Percentiles rank a stretch among this genome's conserved stretches.
Evolutionary conservation across 2,329 filamentous ascomycete genomes (phyloP).

Genomic region (Aspergillus arachidicola): DNA sequence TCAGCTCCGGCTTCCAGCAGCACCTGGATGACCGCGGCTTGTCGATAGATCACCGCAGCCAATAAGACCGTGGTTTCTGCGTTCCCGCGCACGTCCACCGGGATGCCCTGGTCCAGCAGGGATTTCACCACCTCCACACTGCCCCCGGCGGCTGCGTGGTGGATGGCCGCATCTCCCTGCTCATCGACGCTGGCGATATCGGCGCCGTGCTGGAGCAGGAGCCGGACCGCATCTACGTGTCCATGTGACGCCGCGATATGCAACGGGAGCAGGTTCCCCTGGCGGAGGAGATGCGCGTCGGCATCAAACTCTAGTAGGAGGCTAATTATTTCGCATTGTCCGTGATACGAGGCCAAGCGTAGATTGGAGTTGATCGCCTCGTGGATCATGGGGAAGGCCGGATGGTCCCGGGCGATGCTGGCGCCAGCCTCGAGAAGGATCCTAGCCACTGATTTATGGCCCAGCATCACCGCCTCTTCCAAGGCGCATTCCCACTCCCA

Average conservation of each 20-base stretch:
- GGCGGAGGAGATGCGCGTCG: not conserved
- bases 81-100: not conserved
- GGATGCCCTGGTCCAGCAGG: not conserved
- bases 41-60: not conserved
- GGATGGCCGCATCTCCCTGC: not conserved
- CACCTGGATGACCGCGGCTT: not conserved
- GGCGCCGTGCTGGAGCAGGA: not conserved
- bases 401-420: not conserved
- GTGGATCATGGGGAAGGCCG: not conserved
- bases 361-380: conserved; percentile 1
- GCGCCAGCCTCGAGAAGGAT: not conserved
- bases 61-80: not conserved
- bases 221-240: not conserved
- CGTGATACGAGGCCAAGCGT: not conserved
- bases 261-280: not conserved
- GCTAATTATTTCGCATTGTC: not conserved
- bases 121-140: conserved; percentile 1
- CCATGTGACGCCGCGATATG: not conserved
- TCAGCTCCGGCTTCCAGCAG: conserved; percentile 1
- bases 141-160: conserved; percentile 2
- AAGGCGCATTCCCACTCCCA: conserved; percentile 1
- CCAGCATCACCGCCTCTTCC: not conserved
- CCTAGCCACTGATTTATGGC: not conserved
- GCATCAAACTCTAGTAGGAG: conserved; percentile 2
- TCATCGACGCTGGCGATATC: not conserved